Evolutionary conservation across 2,329 filamentous ascomycete genomes (phyloP), one percentile per base, ranked within the genome.

Genomic region (Beauveria caledonica): DNA sequence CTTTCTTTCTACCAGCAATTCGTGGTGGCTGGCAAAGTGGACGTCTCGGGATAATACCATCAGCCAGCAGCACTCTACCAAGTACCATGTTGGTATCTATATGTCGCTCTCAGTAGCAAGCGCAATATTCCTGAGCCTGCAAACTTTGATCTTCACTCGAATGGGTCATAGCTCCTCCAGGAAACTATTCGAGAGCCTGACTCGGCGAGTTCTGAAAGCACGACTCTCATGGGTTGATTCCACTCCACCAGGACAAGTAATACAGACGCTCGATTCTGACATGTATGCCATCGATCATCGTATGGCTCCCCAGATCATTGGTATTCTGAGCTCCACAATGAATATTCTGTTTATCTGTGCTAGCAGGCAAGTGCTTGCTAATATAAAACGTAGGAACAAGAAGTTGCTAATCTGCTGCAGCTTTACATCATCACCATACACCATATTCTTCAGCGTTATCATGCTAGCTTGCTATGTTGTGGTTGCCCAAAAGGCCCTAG

Each of bases 311-410:
- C 50, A 51, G 17, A 27, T 62, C 1, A 62, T 55, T 15, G 57
- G 52, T 15, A 27, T 52, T 39, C 1, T 57, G 2, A 42, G 58
- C 11, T 60, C 50, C 11, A 19, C 19, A 10, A 29, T 60, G 23
- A 42, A 48, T 42, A 23, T 60, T 27, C 5, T 60, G 2, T 23
- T 42, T 3, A 87, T 89, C 11, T 60, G 40, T 23, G 50, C 39
- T 9, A 60, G 48, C 49, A 60, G 58, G 58, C 17, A 54, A 36
- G 50, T 29, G 5, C 19, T 23, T 36, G 5, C 33, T 5, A 8
- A 15, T 2, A 19, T 19, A 25, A 42, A 17, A 13, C 2, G 17
- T 9, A 23, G n/a, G 5, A 45, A 29, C 1, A 15, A 13, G 2
- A 45, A 13, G 36, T 44, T 10, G 33, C 39, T 60, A 19, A 60